Conservation (phyloP, 768 basidiomycete species). For the Suillus hirtellus region DNA sequence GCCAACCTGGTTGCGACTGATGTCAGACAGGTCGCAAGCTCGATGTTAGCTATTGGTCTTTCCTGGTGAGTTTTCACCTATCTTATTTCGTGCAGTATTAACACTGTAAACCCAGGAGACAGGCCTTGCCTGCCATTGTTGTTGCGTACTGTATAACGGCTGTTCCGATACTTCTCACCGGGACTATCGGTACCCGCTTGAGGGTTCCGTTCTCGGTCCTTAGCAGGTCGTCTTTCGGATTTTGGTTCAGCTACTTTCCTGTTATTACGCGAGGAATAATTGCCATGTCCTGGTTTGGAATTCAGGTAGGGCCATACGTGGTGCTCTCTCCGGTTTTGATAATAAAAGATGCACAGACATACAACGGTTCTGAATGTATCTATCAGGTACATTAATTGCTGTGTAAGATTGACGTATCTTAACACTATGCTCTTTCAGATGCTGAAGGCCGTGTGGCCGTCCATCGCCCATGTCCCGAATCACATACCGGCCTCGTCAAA, state of each 20-base stretch:
- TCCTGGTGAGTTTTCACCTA: slow-evolving; percentile 49
- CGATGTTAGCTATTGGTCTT: slow-evolving; percentile 73
- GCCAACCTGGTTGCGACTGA: neutral
- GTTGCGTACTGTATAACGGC: slow-evolving; percentile 74
- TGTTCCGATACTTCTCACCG: slow-evolving; percentile 73
- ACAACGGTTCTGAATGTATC: slow-evolving; percentile 68
- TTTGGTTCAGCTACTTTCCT: slow-evolving; percentile 86
- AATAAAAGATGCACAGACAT: slow-evolving; percentile 37
- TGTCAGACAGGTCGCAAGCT: slow-evolving; percentile 47
- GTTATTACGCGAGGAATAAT: slow-evolving; percentile 76
- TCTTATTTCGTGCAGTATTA: neutral
- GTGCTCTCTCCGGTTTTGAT: neutral
- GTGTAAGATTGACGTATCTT: neutral
- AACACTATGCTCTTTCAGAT: slow-evolving; percentile 37
- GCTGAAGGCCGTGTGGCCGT: slow-evolving; percentile 85
- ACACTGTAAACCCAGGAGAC: slow-evolving; percentile 43
- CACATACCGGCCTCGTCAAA: slow-evolving; percentile 53
- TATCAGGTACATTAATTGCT: slow-evolving; percentile 48
- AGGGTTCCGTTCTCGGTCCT: slow-evolving; percentile 76
- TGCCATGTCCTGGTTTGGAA: slow-evolving; percentile 81
- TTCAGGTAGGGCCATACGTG: slow-evolving; percentile 48
- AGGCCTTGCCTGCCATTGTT: slow-evolving; percentile 69
- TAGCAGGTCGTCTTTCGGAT: slow-evolving; percentile 86
- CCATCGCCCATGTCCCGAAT: slow-evolving; percentile 63
- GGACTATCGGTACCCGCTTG: slow-evolving; percentile 73